Base-by-base conservation (phyloP, 495 filamentous ascomycete species). In the Tuber umbilicatum region DNA sequence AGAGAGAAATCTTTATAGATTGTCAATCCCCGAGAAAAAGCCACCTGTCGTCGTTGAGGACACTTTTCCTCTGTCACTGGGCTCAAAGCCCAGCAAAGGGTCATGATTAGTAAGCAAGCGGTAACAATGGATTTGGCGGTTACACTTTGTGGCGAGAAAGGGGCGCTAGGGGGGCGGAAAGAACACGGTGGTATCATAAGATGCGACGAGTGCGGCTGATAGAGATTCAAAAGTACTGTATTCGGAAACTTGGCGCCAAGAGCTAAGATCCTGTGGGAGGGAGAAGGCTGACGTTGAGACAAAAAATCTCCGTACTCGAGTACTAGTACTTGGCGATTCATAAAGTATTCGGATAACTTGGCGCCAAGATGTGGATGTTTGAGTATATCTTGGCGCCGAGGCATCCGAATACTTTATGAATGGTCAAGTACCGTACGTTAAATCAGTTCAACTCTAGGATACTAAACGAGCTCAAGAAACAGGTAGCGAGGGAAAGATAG, bases 31-130 rank as follows among this genome's bases (percentile, higher is more conserved):
- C 21, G 69, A 45, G 77, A 79, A 79, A 79, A 79, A 79, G 77
- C 77, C 77, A 79, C 77, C 75, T 79, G 77, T 73, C 77, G 77
- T 69, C 73, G 77, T 79, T 78, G 77, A 79, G 77, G 77, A 78
- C 77, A 79, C 77, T 78, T 79, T 79, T 79, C 77, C 77, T 78
- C 60, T 69, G 43, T 76, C 39, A 5, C 67, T 78, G 71, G 74
- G 60, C 70, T 78, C 41, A 67, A 67, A 45, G 47, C 31, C 39
- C n/a, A 43, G 27, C 9, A 16, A 68, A 50, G 64, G 72, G 45
- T 74, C 21, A 67, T 69, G 74, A 75, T 41, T 71, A 72, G 74
- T 71, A 70, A 67, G 77, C 64, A 45, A 69, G 69, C 27, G 60
- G 69, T 73, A 47, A 72, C 41, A 70, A 45, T 43, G n/a, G 55